Evolutionary conservation across 2,329 filamentous ascomycete species (phyloP).

Genomic region (Xylaria arbuscula): DNA sequence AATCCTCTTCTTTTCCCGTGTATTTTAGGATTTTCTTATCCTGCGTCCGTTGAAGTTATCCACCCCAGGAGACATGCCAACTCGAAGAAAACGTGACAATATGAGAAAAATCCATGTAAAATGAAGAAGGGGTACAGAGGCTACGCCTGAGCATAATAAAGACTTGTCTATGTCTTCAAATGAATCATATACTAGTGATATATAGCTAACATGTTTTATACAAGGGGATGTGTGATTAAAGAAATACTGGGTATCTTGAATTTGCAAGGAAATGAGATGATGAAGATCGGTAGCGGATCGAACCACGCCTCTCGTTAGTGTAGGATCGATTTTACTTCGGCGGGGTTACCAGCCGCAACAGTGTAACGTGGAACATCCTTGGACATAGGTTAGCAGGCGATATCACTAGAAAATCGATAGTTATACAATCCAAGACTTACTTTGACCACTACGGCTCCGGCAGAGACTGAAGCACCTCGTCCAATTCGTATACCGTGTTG

Average conservation of each 20-base stretch:
- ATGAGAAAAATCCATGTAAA: slow-evolving; percentile 5
- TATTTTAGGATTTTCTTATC: background rate
- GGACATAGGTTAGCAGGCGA: slow-evolving; percentile 22
- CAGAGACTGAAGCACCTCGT: slow-evolving; percentile 80
- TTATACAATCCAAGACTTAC: slow-evolving; percentile 52
- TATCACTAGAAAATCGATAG: background rate
- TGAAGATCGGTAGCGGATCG: background rate
- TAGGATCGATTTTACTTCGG: slow-evolving; percentile 61
- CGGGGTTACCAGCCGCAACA: slow-evolving; percentile 78
- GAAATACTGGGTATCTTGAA: slow-evolving; percentile 39
- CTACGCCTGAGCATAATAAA: slow-evolving; percentile 10
- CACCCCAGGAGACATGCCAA: slow-evolving; percentile 10
- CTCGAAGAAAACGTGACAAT: slow-evolving; percentile 6
- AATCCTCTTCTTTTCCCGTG: slow-evolving; percentile 4
- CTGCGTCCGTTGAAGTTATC: slow-evolving; percentile 8
- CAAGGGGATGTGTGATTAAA: slow-evolving; percentile 28
- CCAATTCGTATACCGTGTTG: slow-evolving; percentile 84
- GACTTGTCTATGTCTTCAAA: slow-evolving; percentile 34
- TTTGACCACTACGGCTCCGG: slow-evolving; percentile 87
- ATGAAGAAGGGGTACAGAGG: slow-evolving; percentile 18
- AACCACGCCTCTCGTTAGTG: slow-evolving; percentile 34
- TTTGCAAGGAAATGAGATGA: slow-evolving; percentile 23
- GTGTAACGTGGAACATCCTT: slow-evolving; percentile 75
- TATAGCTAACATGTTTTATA: slow-evolving; percentile 32
- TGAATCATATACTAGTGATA: slow-evolving; percentile 25